Conservation (phyloP, 192 early-diverging fungal genomes). For the Linnemannia elongata region DNA sequence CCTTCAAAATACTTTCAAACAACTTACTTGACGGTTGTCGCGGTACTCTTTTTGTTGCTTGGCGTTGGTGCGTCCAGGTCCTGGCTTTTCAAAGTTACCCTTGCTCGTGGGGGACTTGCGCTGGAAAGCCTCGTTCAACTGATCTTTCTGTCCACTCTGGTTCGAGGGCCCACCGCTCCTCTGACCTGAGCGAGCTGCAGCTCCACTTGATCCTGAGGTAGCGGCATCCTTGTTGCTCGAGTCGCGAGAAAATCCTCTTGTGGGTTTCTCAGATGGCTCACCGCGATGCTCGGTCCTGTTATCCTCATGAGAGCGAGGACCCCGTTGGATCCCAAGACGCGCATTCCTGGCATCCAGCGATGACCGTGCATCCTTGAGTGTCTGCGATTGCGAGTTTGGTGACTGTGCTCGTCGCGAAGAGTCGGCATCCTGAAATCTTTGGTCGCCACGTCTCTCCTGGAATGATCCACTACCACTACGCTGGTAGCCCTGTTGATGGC, state of each 20-base stretch:
- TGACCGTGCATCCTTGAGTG: slow-evolving; percentile 27
- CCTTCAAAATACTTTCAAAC: background rate
- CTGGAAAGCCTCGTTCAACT: background rate
- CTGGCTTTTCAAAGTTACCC: background rate
- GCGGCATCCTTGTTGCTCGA: background rate
- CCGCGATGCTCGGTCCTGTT: background rate
- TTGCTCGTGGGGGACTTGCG: background rate
- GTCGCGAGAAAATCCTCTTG: background rate
- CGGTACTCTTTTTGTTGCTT: background rate
- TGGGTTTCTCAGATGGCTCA: background rate
- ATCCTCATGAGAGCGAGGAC: slow-evolving; percentile 4
- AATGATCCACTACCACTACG: slow-evolving; percentile 1
- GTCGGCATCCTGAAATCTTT: slow-evolving; percentile 15
- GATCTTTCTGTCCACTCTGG: slow-evolving; percentile 6
- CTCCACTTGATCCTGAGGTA: background rate
- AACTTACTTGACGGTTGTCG: background rate
- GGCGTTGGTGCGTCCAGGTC: background rate
- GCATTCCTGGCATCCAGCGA: slow-evolving; percentile 30
- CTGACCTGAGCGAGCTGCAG: background rate
- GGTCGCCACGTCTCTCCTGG: background rate
- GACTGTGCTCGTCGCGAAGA: background rate
- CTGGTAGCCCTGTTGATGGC: slow-evolving; percentile 2
- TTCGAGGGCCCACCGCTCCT: background rate
- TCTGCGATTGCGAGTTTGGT: background rate
- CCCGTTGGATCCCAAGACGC: slow-evolving; percentile 20